Evolutionary conservation across 331 rosid species (phyloP).

Genomic region (Malus hybrid): DNA sequence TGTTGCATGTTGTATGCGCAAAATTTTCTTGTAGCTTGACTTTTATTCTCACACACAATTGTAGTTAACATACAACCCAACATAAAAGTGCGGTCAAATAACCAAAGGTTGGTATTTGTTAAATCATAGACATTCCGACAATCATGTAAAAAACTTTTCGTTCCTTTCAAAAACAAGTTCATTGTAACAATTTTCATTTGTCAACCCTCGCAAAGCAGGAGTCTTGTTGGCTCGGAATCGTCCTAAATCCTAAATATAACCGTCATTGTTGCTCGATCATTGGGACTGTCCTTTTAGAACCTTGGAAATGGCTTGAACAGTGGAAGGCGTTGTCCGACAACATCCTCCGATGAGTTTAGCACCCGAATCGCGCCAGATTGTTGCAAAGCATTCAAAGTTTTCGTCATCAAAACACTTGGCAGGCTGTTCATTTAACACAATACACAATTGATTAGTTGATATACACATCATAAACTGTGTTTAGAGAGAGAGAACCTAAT

Average conservation of each 20-base stretch:
- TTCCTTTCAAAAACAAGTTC: not conserved
- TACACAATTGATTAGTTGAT: not conserved
- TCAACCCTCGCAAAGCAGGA: no score
- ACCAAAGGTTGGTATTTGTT: not conserved
- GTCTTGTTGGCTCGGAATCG: not conserved
- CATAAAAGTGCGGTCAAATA: not conserved
- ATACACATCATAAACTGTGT: not conserved
- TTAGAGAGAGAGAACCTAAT: not conserved
- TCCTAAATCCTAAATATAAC: not conserved
- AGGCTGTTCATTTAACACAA: conserved; percentile 48
- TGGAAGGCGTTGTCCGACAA: conserved; percentile 79
- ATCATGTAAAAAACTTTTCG: not conserved
- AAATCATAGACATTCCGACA: not conserved
- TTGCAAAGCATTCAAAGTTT: conserved; percentile 46
- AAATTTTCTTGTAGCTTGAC: not conserved
- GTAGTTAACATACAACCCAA: not conserved
- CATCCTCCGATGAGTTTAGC: conserved; percentile 84
- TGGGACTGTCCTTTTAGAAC: conserved; percentile 32
- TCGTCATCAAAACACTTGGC: conserved; percentile 57
- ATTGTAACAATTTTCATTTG: not conserved
- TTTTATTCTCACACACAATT: not conserved
- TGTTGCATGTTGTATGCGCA: not conserved
- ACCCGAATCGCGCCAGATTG: conserved; percentile 70
- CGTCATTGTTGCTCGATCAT: not conserved
- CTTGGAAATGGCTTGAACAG: conserved; percentile 55